phyloP scores from a whole-genome alignment of 768 basidiomycete species.

The Tulasnella calospora region DNA sequence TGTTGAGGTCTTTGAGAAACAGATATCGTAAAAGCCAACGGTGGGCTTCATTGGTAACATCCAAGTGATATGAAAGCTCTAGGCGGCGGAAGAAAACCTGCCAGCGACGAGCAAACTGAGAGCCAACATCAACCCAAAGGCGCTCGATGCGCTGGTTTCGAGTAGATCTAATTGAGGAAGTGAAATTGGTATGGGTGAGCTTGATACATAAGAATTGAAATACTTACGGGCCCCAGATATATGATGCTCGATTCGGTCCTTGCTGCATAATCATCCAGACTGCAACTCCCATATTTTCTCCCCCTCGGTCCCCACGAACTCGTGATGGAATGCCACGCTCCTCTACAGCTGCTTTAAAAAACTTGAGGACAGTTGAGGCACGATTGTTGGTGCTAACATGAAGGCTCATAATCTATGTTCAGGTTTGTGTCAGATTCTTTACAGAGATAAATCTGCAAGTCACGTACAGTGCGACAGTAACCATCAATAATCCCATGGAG shows the following conservation, averaged over 20 bases:
- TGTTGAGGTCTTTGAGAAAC: neutral
- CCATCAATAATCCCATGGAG: conserved; percentile 42
- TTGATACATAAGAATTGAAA: too few species aligned
- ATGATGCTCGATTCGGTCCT: conserved; percentile 30
- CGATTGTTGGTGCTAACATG: neutral
- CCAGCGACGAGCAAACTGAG: neutral
- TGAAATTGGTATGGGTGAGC: too few species aligned
- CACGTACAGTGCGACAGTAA: conserved; percentile 36
- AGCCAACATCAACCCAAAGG: neutral
- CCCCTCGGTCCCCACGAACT: conserved; percentile 26
- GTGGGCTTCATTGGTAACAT: neutral
- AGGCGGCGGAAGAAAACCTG: neutral
- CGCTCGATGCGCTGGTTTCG: neutral
- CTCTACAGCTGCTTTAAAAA: neutral
- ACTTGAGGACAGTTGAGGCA: neutral
- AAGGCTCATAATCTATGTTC: neutral
- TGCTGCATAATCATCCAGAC: conserved; percentile 38
- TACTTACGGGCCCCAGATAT: neutral
- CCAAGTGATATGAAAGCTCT: neutral
- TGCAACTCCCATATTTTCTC: conserved; percentile 38
- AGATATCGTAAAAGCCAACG: neutral
- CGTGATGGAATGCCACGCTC: conserved; percentile 33
- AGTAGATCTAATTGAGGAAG: neutral
- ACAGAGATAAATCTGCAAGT: too few species aligned
- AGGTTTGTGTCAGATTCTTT: too few species aligned